These are phyloP conservation scores for Basipetospora sp. DNA, from an alignment of 2,329 filamentous ascomycete genomes.

Conservation along the genomic window DNA sequence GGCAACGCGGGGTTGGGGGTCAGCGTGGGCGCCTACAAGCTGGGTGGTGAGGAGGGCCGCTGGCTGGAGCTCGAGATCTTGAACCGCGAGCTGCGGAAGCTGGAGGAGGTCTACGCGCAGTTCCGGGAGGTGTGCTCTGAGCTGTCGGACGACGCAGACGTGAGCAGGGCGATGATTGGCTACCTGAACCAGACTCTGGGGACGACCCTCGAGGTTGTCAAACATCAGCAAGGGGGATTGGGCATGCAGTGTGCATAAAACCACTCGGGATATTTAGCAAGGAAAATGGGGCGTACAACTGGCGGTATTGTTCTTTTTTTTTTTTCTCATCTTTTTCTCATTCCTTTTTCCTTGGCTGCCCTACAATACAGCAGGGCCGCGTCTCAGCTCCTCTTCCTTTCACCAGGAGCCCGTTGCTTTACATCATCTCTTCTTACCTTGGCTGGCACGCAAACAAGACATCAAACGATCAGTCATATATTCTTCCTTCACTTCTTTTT, in stretches of 20 bases:
- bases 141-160: slow-evolving; percentile 25
- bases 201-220: slow-evolving; percentile 27
- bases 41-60: slow-evolving; percentile 29
- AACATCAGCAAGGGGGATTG: slow-evolving; percentile 18
- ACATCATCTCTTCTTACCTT: too few relatives aligned
- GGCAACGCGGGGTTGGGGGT: slow-evolving; percentile 16
- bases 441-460: too few relatives aligned
- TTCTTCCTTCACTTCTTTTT: too few relatives aligned
- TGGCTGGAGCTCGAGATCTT: slow-evolving; percentile 35
- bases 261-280: too few relatives aligned
- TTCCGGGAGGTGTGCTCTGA: slow-evolving; percentile 28
- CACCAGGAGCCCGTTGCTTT: too few relatives aligned
- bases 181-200: slow-evolving; percentile 30
- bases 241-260: not conserved
- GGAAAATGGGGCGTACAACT: too few relatives aligned
- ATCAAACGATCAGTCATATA: too few relatives aligned
- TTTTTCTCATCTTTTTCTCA: too few relatives aligned
- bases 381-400: too few relatives aligned
- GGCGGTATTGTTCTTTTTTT: too few relatives aligned
- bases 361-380: too few relatives aligned
- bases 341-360: too few relatives aligned
- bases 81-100: slow-evolving; percentile 30
- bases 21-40: slow-evolving; percentile 29
- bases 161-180: slow-evolving; percentile 30
- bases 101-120: slow-evolving; percentile 30